These are phyloP conservation scores for Ascochyta pisi DNA, from an alignment of 2,329 filamentous ascomycete genomes.

Conservation along the genomic window DNA sequence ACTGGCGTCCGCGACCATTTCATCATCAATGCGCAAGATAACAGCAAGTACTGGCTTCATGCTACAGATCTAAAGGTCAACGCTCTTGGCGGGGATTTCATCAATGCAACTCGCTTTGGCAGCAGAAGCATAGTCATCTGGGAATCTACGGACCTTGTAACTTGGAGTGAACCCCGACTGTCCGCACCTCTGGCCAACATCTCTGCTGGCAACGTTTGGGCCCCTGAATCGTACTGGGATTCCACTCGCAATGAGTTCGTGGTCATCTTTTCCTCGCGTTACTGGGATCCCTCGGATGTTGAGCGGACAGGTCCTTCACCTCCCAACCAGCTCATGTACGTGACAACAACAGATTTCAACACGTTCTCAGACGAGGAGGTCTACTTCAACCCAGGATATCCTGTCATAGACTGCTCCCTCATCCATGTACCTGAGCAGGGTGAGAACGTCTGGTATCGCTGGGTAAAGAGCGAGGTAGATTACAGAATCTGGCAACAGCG, in stretches of 20 bases:
- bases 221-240: constrained; percentile 14
- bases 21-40: constrained; percentile 6
- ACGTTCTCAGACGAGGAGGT: constrained; percentile 11
- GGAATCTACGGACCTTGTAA: constrained; percentile 12
- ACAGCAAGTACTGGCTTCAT: constrained; percentile 16
- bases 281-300: constrained; percentile 10
- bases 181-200: constrained; percentile 8
- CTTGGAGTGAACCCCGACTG: constrained; percentile 10
- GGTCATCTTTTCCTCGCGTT: constrained; percentile 13
- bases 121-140: constrained; percentile 15
- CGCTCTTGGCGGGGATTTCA: constrained; percentile 12
- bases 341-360: constrained; percentile 11
- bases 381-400: constrained; percentile 14
- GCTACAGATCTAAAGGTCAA: constrained; percentile 14
- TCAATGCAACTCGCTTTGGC: constrained; percentile 15
- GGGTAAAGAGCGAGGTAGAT: constrained; percentile 16
- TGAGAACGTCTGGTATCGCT: constrained; percentile 13
- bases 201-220: constrained; percentile 16
- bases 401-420: constrained; percentile 14
- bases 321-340: constrained; percentile 15
- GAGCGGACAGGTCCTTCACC: constrained; percentile 8
- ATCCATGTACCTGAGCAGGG: constrained; percentile 13
- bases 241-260: constrained; percentile 4
- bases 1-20: constrained; percentile 14
- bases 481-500: constrained; percentile 16